These are phyloP conservation scores for Aspergillus melleus DNA, from an alignment of 2,329 filamentous ascomycete genomes.

Conservation along the genomic window DNA sequence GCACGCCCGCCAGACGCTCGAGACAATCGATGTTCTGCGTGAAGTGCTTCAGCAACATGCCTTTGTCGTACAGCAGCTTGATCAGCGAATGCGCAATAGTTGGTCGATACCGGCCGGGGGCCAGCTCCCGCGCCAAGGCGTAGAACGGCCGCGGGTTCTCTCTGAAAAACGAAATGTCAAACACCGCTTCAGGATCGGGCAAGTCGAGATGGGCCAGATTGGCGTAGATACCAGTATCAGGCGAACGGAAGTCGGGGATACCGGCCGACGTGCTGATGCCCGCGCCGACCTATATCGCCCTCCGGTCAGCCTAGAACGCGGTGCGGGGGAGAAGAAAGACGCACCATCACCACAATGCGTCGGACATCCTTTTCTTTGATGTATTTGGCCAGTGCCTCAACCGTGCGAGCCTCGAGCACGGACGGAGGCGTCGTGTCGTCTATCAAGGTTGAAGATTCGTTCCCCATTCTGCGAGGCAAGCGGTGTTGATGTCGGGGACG, in stretches of 20 bases:
- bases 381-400: slow-evolving; percentile 75
- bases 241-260: slow-evolving; percentile 93
- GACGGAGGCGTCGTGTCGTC: slow-evolving; percentile 64
- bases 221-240: slow-evolving; percentile 88
- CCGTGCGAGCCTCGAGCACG: slow-evolving; percentile 66
- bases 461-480: slow-evolving; percentile 65
- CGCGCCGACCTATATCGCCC: slow-evolving; percentile 65
- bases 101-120: slow-evolving; percentile 83
- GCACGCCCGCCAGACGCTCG: slow-evolving; percentile 82
- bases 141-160: slow-evolving; percentile 88
- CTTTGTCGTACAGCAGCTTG: slow-evolving; percentile 74
- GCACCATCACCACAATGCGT: slow-evolving; percentile 77
- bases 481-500: slow-evolving; percentile 21
- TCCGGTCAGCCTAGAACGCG: neutral
- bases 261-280: slow-evolving; percentile 62
- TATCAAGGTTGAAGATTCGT: slow-evolving; percentile 71
- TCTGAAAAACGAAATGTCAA: slow-evolving; percentile 88
- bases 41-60: slow-evolving; percentile 79
- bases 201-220: slow-evolving; percentile 85
- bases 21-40: slow-evolving; percentile 98
- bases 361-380: slow-evolving; percentile 69
- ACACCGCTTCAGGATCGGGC: slow-evolving; percentile 87
- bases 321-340: slow-evolving; percentile 17
- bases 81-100: slow-evolving; percentile 92
- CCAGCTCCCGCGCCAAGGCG: slow-evolving; percentile 84